Evolutionary conservation across 352 stramenopile species (phyloP), one percentile per base, ranked within the genome.

Genomic region (Globisporangium acanthophoron): DNA sequence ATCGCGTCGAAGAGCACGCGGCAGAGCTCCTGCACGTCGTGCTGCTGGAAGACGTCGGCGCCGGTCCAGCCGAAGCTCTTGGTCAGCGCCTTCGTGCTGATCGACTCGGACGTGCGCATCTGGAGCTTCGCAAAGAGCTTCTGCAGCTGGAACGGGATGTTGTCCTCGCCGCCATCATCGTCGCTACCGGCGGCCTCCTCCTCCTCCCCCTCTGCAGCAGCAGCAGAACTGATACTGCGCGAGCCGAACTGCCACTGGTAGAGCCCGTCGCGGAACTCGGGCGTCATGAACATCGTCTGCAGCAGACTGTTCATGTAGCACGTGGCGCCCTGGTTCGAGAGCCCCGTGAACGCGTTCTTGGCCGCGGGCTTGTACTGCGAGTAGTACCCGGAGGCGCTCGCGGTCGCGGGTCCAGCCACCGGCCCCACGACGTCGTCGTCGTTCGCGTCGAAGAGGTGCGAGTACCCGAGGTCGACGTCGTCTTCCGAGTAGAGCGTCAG

Each of bases 231-330:
- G 49, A n/a, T 58, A 61, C 48, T 20, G 21, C 56, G 16, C 44
- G 44, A 12, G 11, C 59, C 52, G 18, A 63, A 74, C 33, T 67
- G 70, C 76, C 80, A 94, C 49, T 78, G 65, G 63, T 96, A 93
- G 61, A 95, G 67, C 52, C 87, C 75, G 52, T 88, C 75, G 8
- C 90, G 82, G 61, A 97, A 87, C 58, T 94, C 87, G 1, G 78
- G 81, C 35, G 92, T 93, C 80, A 96, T 93, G 62, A 87, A 97
- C 72, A 97, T 88, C 60, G 82, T 94, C 74, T 97, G 90, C 44
- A 97, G 73, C 46, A 97, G 64, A 48, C 80, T 94, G 69, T 97
- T 97, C 86, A 97, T 96, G 73, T 97, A 97, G 69, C 90, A 97
- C n/a, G 88, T 97, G 15, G 87, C 88, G 21, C 87, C 90, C 56